Evolutionary conservation across 2,329 filamentous ascomycete genomes (phyloP).

Genomic region (Kalaharituber pfeilii): DNA sequence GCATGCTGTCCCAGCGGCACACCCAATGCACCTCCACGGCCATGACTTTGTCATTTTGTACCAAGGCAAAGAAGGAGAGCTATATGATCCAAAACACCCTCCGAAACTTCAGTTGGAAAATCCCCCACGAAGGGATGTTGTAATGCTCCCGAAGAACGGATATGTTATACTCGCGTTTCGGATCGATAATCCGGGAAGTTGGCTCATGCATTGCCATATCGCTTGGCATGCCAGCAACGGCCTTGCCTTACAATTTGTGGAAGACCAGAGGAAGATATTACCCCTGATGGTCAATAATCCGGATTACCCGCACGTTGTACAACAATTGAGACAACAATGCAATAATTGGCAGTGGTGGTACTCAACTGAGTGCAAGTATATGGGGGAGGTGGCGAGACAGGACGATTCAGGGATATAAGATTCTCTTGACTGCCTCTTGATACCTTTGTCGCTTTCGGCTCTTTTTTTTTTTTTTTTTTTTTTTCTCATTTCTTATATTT

Average conservation of each 20-base stretch:
- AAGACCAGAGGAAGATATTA: constrained; percentile 25
- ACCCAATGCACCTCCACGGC: constrained; percentile 33
- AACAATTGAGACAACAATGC: background rate
- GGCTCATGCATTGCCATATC: constrained; percentile 41
- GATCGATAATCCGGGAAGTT: constrained; percentile 37
- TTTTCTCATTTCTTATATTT: constrained; percentile 5
- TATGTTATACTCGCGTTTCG: constrained; percentile 37
- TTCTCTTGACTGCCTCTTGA: background rate
- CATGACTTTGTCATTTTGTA: constrained; percentile 40
- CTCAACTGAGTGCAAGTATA: too few relatives aligned
- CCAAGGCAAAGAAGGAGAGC: constrained; percentile 18
- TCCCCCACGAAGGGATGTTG: constrained; percentile 28
- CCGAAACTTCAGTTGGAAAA: constrained; percentile 19
- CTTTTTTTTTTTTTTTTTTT: constrained; percentile 9
- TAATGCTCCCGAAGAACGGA: constrained; percentile 26
- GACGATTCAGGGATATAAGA: background rate
- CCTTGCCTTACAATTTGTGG: constrained; percentile 37
- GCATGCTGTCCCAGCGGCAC: constrained; percentile 9
- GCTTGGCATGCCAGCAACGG: constrained; percentile 42
- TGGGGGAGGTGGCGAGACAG: background rate
- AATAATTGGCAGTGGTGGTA: background rate
- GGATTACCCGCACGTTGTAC: background rate
- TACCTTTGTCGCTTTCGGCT: constrained; percentile 7
- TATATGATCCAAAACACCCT: background rate
- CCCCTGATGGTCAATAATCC: constrained; percentile 8